phyloP scores from a whole-genome alignment of 345 rosid genomes.

The Arabidopsis arenosa region DNA sequence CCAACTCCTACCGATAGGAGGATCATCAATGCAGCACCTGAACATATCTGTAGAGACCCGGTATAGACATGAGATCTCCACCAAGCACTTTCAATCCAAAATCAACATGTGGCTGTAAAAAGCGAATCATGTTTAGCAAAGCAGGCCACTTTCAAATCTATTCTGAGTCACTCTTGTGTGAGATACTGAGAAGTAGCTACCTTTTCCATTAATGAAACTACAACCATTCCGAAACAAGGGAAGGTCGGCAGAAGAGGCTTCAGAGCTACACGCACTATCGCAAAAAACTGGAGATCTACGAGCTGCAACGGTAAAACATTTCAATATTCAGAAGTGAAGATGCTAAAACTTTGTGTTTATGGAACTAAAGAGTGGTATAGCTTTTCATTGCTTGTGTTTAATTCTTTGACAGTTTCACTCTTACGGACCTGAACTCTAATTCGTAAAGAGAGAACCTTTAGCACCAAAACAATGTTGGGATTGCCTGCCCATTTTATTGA shows the following conservation, averaged over 20 bases:
- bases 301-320: slow-evolving; percentile 49
- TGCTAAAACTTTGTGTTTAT: slow-evolving; percentile 5
- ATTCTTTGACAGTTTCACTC: neutral
- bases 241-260: slow-evolving; percentile 80
- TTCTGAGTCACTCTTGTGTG: neutral
- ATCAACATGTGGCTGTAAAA: slow-evolving; percentile 74
- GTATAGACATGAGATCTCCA: slow-evolving; percentile 86
- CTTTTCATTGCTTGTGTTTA: neutral
- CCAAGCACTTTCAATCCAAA: slow-evolving; percentile 77
- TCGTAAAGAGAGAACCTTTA: slow-evolving; percentile 55
- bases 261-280: slow-evolving; percentile 59
- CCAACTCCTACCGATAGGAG: slow-evolving; percentile 48
- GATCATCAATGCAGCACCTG: slow-evolving; percentile 75
- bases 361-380: slow-evolving; percentile 3
- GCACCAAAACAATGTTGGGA: slow-evolving; percentile 67
- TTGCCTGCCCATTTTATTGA: slow-evolving; percentile 83
- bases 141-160: slow-evolving; percentile 8
- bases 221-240: slow-evolving; percentile 70
- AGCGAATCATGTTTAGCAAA: slow-evolving; percentile 9
- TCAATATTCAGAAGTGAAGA: neutral
- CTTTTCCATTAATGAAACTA: slow-evolving; percentile 71
- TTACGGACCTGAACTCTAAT: slow-evolving; percentile 68
- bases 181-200: slow-evolving; percentile 40
- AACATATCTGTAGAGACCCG: slow-evolving; percentile 74
- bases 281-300: slow-evolving; percentile 65